Base-by-base conservation (phyloP, 352 stramenopile genomes). In the Blastocystis sp. region DNA sequence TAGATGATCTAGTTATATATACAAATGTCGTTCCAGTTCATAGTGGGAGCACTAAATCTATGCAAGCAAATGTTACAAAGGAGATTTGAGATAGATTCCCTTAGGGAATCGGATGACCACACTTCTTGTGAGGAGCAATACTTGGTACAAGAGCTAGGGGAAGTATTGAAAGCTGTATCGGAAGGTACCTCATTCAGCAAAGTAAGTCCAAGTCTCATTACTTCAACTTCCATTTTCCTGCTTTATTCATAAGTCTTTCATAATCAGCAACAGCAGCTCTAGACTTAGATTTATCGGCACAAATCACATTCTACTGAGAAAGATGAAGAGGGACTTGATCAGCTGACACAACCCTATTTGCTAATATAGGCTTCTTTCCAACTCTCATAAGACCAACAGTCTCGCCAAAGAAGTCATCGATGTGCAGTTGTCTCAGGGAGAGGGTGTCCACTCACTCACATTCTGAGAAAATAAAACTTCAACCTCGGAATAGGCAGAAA, bases 291-390 rank as follows among this genome's bases (percentile, higher is more conserved):
- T 77, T 78, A 44, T 76, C 59, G 0, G 54, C 42, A 37, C 78
- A 56, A 58, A 89, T 77, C 0, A 56, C 78, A 33, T 19, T 69
- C 78, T 56, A 89, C 30, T 66, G 76, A 44, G 78, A 54, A n/a
- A 89, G 78, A 78, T 89, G 56, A n/a, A 66, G 24, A 37, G 78
- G 78, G 33, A 89, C 78, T 24, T 89, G 35, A 53, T 62, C 27
- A 30, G 17, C 19, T 58, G 54, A 40, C 19, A 84, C 42, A 48
- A 76, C n/a, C n/a, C n/a, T 78, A 19, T 5, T 30, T n/a, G 42
- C 73, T 1, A 22, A 54, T 0, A 33, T 22, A 24, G 24, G 9
- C 0, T 66, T 37, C 44, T 78, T 78, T 19, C 9, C 24, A 30
- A 4, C 6, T 66, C 27, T 44, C n/a, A 66, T 53, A 62, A 13